phyloP scores from a whole-genome alignment of 2,329 filamentous ascomycete genomes.

The Ceratocystis cacaofunesta region DNA sequence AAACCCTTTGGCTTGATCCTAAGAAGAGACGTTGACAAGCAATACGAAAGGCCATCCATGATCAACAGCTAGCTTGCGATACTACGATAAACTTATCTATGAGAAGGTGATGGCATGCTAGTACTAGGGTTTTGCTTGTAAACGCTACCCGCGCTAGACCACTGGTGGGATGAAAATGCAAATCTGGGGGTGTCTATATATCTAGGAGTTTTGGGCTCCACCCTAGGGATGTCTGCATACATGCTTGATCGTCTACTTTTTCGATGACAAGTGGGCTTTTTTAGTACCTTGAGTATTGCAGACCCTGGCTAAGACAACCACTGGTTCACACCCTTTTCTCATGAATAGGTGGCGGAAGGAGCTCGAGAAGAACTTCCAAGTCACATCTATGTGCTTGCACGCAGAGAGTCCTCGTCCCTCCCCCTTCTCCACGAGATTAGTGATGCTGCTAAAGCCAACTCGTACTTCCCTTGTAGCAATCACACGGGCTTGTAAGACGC shows the following conservation, averaged over 20 bases:
- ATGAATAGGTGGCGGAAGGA: background rate
- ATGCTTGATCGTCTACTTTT: background rate
- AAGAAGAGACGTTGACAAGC: background rate
- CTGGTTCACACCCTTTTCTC: background rate
- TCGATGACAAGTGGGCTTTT: background rate
- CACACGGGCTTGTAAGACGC: background rate
- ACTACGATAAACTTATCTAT: too few relatives aligned
- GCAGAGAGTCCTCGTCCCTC: background rate
- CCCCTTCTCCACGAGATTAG: background rate
- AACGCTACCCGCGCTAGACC: background rate
- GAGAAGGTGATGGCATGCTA: too few relatives aligned
- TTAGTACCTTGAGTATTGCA: background rate
- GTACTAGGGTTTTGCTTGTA: too few relatives aligned
- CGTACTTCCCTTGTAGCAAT: background rate
- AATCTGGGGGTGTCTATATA: conserved; percentile 12
- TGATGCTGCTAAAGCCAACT: background rate
- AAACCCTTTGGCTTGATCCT: too few relatives aligned
- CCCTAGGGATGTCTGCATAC: background rate
- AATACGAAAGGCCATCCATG: too few relatives aligned
- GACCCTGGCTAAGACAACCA: background rate
- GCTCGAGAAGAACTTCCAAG: background rate
- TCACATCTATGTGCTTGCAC: background rate
- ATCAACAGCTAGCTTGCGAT: background rate
- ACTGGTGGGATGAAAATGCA: conserved; percentile 3
- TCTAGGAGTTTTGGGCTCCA: conserved; percentile 7